Evolutionary conservation across 2,329 filamentous ascomycete genomes (phyloP), one percentile per base, ranked within the genome.

Genomic region (Paraconiothyrium sp.): DNA sequence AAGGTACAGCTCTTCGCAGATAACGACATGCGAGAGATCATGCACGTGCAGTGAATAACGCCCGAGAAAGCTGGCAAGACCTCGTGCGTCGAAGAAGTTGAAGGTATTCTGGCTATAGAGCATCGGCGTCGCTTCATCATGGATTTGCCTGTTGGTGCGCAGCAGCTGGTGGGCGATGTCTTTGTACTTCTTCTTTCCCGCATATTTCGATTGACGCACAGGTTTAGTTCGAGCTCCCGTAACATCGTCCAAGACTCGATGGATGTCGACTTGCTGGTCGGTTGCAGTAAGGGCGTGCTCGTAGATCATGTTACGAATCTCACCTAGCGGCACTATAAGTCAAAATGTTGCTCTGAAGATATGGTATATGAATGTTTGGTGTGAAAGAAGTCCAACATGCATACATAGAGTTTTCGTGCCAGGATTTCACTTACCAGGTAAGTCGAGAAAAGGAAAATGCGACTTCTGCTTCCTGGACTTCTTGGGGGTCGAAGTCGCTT

Each of bases 271-370:
- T 1, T 35, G 3, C 6, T 13, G 11, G 30, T 35, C 16, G 48
- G 16, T 16, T 2, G 32, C 48, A n/a, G 32, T 35, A n/a, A 35
- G 48, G 3, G 48, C 20, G 16, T 35, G 20, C 30, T 27, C 9
- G 16, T 50, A 50, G 27, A 50, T 50, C 20, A 20, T 20, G 16
- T 50, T 50, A 1, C 48, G 48, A 35, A 50, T 27, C n/a, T 50
- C 48, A 32, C 46, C 43, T 46, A 24, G 20, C 20, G 20, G 20
- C 20, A 20, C 20, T 11, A 24, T n/a, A 24, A 4, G 43, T 22
- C 9, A 20, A 20, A 46, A 6, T 20, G 6, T 2, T 46, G n/a
- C 37, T 13, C 20, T 39, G 16, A 39, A 41, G 11, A 13, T 4
- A 9, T 4, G 27, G 20, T 5, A 46, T 20, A 20, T 27, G 22